Percentiles rank a stretch among this genome's conserved stretches.
Evolutionary conservation across 805 yeast genomes (phyloP).

Genomic region (Ogataea methanolica): DNA sequence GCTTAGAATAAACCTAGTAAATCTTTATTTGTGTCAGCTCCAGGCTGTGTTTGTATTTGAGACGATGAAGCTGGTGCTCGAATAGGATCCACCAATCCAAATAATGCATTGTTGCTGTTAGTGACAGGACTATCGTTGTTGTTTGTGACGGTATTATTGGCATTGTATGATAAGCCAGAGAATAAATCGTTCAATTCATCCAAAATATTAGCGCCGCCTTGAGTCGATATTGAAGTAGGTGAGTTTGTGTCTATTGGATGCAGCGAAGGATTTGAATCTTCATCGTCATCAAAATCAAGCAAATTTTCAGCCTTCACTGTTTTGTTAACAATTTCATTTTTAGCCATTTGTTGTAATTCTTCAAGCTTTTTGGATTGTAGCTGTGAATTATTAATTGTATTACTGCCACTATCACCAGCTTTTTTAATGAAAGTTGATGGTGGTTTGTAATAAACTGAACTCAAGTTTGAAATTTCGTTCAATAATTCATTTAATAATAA

Average conservation of each 20-base stretch:
- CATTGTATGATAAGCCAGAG: slow-evolving; percentile 31
- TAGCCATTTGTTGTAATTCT: slow-evolving; percentile 75
- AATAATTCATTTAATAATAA: slow-evolving; percentile 62
- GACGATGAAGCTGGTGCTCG: background rate
- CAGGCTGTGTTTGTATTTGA: background rate
- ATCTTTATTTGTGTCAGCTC: slow-evolving; percentile 12
- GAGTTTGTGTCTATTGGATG: slow-evolving; percentile 7
- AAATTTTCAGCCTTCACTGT: slow-evolving; percentile 71
- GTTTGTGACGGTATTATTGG: background rate
- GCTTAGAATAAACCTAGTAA: slow-evolving; percentile 13
- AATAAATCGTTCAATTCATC: slow-evolving; percentile 77
- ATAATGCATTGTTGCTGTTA: slow-evolving; percentile 7
- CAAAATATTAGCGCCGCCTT: slow-evolving; percentile 40
- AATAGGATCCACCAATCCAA: slow-evolving; percentile 3
- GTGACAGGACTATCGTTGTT: background rate
- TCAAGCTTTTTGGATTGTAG: slow-evolving; percentile 55
- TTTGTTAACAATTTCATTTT: slow-evolving; percentile 58
- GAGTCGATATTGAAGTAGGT: slow-evolving; percentile 10
- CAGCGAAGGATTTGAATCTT: slow-evolving; percentile 18
- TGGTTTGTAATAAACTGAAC: slow-evolving; percentile 89
- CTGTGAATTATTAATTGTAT: slow-evolving; percentile 19
- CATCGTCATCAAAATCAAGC: slow-evolving; percentile 78
- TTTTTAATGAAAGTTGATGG: slow-evolving; percentile 50
- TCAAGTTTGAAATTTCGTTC: slow-evolving; percentile 73
- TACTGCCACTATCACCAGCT: slow-evolving; percentile 9